Evolutionary conservation across 306 rosid genomes (phyloP), one percentile per base, ranked within the genome.

Genomic region (Quercus ilex): DNA sequence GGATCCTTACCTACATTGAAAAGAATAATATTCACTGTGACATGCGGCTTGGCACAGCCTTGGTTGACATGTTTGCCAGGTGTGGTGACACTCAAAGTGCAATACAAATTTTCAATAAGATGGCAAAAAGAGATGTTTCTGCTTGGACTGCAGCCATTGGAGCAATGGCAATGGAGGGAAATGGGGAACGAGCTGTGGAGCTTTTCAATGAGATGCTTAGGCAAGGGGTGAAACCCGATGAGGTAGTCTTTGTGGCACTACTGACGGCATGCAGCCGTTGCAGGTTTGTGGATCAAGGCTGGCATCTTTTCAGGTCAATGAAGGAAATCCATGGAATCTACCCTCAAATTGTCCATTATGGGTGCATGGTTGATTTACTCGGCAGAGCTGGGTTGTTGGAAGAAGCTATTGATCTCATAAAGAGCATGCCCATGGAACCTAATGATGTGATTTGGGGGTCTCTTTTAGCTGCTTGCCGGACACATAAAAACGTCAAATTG

Each of bases 131-230:
- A 69, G 92, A 93, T 19, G 90, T 89, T 9, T 87, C 91, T 78
- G 91, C 95, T 35, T 93, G 93, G 97, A 91, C 95, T 49, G 89
- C 97, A 77, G 95, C 89, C 81, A 86, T 91, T n/a, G 89, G 97
- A 63, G 90, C 91, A 68, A 88, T 87, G 97, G 90, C 94, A 62
- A 81, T 86, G 88, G 91, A 88, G 73, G 97, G 97, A 81, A 88
- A 90, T 71, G 87, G 87, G 51, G 55, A 88, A 74, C 85, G 77
- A 19, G 92, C 97, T 51, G 55, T 89, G 33, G 85, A 86, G 71
- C 88, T 88, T 83, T 92, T 85, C 0, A 78, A 84, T 25, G 91
- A 85, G 76, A 94, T 94, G 94, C 87, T 90, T 20, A 20, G 78
- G 58, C 88, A 83, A 77, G 88, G 85, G 68, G 84, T 89, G 82